Percentiles rank a stretch among this genome's conserved stretches.
Conservation (phyloP, 768 basidiomycete genomes). For the Pleurotus cornucopiae region DNA sequence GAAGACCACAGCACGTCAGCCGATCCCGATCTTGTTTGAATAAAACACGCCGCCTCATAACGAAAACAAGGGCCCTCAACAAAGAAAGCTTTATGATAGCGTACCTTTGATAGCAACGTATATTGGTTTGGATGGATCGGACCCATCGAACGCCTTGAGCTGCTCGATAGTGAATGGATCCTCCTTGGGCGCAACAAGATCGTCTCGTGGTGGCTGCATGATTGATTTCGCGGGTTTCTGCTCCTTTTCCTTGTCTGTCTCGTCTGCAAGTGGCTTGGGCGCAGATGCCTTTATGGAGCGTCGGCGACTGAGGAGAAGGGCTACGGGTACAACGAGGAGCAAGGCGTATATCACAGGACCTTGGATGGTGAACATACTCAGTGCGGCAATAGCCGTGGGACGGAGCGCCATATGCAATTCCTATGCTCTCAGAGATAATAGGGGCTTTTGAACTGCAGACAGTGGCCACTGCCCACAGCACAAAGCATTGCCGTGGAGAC, state of each 20-base stretch:
- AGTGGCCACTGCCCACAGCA: too few species aligned
- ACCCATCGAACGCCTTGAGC: conserved; percentile 71
- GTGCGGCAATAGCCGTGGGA: background rate
- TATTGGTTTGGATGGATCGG: conserved; percentile 62
- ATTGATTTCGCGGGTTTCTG: conserved; percentile 46
- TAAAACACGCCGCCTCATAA: background rate
- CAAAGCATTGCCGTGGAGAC: too few species aligned
- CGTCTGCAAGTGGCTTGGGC: background rate
- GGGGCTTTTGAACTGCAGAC: background rate
- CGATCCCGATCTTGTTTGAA: too few species aligned
- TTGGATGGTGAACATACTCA: background rate
- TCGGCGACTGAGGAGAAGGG: conserved; percentile 1
- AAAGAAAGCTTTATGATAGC: background rate
- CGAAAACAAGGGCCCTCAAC: too few species aligned
- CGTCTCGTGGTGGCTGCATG: conserved; percentile 63
- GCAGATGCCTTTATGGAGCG: conserved; percentile 4
- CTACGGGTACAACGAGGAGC: conserved; percentile 4
- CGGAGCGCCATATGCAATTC: background rate
- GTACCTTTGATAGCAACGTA: conserved; percentile 92
- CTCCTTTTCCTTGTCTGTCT: conserved; percentile 9
- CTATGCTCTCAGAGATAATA: background rate
- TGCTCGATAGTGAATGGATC: conserved; percentile 72
- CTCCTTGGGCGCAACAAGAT: conserved; percentile 69
- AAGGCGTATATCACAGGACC: conserved; percentile 5
- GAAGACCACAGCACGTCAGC: background rate